Conservation (phyloP, 768 basidiomycete species). For the Boletus bicolor region DNA sequence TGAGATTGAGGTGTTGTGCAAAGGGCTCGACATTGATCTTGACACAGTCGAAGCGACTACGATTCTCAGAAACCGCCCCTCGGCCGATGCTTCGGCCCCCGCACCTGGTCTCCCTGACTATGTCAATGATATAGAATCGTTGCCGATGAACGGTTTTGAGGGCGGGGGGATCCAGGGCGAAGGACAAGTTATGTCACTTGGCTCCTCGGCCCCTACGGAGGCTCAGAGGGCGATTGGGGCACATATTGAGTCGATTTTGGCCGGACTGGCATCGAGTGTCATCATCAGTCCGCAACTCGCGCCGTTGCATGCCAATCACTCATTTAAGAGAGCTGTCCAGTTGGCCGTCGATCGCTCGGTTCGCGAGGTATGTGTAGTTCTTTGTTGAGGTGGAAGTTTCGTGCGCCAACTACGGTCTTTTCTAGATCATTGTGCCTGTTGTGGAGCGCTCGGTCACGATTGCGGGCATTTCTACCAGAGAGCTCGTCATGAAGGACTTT, state of each 20-base stretch:
- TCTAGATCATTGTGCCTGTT: conserved; percentile 90
- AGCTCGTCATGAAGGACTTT: conserved; percentile 94
- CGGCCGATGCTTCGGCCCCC: conserved; percentile 45
- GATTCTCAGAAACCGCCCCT: conserved; percentile 74
- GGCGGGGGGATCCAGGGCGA: conserved; percentile 47
- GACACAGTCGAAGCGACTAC: conserved; percentile 81
- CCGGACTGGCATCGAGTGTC: conserved; percentile 65
- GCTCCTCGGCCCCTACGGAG: conserved; percentile 58
- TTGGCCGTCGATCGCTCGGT: conserved; percentile 92
- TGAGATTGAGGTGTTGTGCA: conserved; percentile 97
- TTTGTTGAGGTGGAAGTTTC: neutral
- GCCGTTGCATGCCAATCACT: conserved; percentile 70
- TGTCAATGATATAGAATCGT: conserved; percentile 72
- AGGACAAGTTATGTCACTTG: conserved; percentile 60
- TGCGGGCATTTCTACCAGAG: conserved; percentile 94
- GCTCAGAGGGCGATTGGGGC: conserved; percentile 64
- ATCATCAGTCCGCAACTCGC: conserved; percentile 75
- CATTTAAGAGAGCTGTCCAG: conserved; percentile 88
- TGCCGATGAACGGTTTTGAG: conserved; percentile 74
- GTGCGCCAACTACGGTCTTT: neutral
- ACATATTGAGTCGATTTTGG: conserved; percentile 80
- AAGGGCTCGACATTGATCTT: conserved; percentile 82
- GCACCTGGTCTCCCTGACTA: conserved; percentile 74
- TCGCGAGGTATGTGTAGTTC: conserved; percentile 63
- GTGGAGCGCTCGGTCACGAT: conserved; percentile 98